phyloP scores from a whole-genome alignment of 176 grass and related monocot species.

The Hsuehochloa calcarea region DNA sequence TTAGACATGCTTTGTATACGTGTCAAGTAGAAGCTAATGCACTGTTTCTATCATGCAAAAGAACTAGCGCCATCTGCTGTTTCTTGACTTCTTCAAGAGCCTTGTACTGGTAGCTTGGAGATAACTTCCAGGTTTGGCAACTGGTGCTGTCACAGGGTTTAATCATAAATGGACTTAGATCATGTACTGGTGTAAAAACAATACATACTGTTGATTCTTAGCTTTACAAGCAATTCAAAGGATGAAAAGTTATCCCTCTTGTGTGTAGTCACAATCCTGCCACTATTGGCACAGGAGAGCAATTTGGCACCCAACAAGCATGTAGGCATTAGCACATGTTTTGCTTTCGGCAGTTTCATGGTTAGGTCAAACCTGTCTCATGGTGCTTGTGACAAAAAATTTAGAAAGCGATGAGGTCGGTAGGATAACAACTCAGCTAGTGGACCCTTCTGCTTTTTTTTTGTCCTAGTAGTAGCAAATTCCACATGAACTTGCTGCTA shows the following conservation, averaged over 20 bases:
- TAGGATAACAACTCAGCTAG: slow-evolving; percentile 1
- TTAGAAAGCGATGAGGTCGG: slow-evolving; percentile 7
- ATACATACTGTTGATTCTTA: not conserved
- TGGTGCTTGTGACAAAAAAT: not conserved
- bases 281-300: slow-evolving; percentile 30
- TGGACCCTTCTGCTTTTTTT: slow-evolving; percentile 6
- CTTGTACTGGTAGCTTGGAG: slow-evolving; percentile 21
- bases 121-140: slow-evolving; percentile 48
- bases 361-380: slow-evolving; percentile 22
- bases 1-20: not conserved
- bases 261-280: slow-evolving; percentile 16
- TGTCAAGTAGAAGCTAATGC: slow-evolving; percentile 23
- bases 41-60: slow-evolving; percentile 30
- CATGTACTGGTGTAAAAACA: slow-evolving; percentile 14
- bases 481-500: slow-evolving; percentile 11
- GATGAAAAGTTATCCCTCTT: slow-evolving; percentile 5
- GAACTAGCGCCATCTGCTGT: slow-evolving; percentile 21
- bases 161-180: slow-evolving; percentile 29
- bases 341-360: slow-evolving; percentile 26
- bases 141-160: slow-evolving; percentile 20
- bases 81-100: slow-evolving; percentile 35
- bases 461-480: not conserved
- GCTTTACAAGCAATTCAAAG: slow-evolving; percentile 17
- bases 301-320: slow-evolving; percentile 30
- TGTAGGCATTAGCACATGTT: slow-evolving; percentile 23